Evolutionary conservation across 1,284 basidiomycete genomes (phyloP), one percentile per base, ranked within the genome.

Genomic region (Wolfiporia cocos): DNA sequence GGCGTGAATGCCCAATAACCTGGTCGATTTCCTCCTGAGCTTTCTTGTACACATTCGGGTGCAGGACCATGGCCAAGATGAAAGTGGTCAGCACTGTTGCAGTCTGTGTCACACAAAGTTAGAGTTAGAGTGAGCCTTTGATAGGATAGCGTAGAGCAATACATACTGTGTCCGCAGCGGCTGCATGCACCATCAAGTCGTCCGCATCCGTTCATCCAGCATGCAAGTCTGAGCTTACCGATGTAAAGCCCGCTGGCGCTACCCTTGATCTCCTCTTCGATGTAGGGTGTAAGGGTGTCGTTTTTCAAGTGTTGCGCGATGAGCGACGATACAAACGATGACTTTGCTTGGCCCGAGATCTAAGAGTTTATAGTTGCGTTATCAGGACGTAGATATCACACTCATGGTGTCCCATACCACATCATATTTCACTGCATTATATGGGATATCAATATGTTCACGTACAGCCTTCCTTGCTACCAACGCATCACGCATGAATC

Each of bases 401-500:
- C 37, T 44, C 29, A 34, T 22, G 28, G 26, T 31, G 31, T 24
- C 11, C 32, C 47, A 9, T 19, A 53, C 54, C 46, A 52, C 44
- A 17, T 37, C 34, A 15, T 38, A 39, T 22, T 50, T 53, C 3
- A 53, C 49, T 36, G 43, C 41, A 10, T 53, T 39, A 34, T 46
- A 54, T 7, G 53, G 54, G 10, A 32, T 33, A 31, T 54, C 64
- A 56, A 73, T 68, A 71, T 26, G 68, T 62, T 49, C 62, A 58
- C 36, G 64, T 62, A 41, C 52, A 17, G 49, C 43, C 22, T 41
- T 14, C 22, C 48, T 44, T 2, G 67, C 63, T 49, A 66, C 56
- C 17, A 62, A 50, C 10, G 73, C 73, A 23, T 67, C 64, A 10
- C 67, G 61, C 46, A 74, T 74, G 56, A 76, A 75, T 15, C 63